Percentiles rank a stretch among this genome's conserved stretches.
These are phyloP conservation scores for Castanopsis chinensis DNA, from an alignment of 306 rosid species.

Conservation along the genomic window DNA sequence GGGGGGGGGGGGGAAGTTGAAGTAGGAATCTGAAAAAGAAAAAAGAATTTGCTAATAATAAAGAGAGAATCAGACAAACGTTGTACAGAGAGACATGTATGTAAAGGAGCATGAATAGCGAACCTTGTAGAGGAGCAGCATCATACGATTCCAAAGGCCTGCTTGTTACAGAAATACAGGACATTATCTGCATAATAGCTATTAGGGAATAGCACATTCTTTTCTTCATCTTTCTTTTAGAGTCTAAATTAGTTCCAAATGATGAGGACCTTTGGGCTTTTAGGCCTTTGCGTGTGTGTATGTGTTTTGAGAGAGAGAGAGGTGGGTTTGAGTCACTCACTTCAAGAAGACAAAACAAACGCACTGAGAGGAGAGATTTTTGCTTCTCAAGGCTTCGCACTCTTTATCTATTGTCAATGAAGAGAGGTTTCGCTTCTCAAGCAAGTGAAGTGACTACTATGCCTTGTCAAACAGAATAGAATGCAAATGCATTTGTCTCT, in stretches of 20 bases:
- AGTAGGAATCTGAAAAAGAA: no score
- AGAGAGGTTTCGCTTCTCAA: neutral
- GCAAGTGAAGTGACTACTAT: neutral
- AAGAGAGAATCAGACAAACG: neutral
- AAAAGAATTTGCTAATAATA: no score
- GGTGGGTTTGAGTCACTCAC: neutral
- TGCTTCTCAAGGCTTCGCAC: no score
- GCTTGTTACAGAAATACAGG: slow-evolving; percentile 26
- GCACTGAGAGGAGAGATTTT: no score
- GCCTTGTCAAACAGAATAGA: slow-evolving; percentile 9
- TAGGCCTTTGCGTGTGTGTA: no score
- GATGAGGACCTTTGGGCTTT: neutral
- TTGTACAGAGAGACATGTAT: neutral
- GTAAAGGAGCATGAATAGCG: neutral
- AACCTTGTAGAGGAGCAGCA: slow-evolving; percentile 17
- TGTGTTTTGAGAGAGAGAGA: neutral
- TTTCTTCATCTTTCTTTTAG: slow-evolving; percentile 16
- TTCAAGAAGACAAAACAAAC: neutral
- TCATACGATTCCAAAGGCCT: slow-evolving; percentile 5
- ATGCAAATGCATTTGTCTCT: neutral
- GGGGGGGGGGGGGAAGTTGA: no score
- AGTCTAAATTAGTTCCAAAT: neutral
- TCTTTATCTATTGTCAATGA: neutral
- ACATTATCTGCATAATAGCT: neutral
- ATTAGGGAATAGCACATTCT: neutral